A percentile compares a stretch with the other conserved stretches of the same genome.
Conservation (phyloP, 2,329 filamentous ascomycete species). For the Madurella fahalii region DNA sequence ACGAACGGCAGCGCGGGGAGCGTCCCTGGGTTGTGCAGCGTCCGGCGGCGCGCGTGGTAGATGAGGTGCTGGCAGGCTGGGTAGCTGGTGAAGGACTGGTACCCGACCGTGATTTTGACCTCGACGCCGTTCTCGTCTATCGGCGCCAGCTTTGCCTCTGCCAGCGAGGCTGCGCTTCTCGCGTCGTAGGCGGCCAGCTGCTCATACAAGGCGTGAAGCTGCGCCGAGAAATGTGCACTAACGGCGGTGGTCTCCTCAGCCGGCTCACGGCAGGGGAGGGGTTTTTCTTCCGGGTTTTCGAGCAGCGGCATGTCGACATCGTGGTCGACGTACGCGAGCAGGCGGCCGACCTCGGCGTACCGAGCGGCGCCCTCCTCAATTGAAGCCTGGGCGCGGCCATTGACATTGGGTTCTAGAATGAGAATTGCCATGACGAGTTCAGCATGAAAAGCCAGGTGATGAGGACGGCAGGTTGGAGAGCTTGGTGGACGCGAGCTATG, state of each 20-base stretch:
- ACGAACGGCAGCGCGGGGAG: neutral
- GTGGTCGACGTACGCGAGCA: neutral
- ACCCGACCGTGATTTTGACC: neutral
- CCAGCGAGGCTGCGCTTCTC: neutral
- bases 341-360: conserved; percentile 2
- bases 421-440: conserved; percentile 4
- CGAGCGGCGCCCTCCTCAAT: conserved; percentile 2
- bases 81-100: neutral
- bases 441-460: neutral
- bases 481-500: too few relatives aligned
- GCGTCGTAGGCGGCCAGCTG: neutral
- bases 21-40: neutral
- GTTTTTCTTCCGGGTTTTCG: neutral
- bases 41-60: neutral
- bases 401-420: conserved; percentile 6
- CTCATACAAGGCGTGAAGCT: conserved; percentile 3
- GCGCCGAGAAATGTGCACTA: conserved; percentile 6
- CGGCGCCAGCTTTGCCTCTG: neutral
- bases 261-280: conserved; percentile 1
- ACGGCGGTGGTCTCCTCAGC: neutral
- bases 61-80: neutral
- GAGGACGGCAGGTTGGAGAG: neutral
- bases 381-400: conserved; percentile 1
- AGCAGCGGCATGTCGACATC: neutral
- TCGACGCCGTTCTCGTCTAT: neutral